Conservation (phyloP, 352 stramenopile genomes). For the Phytophthora brassicae region DNA sequence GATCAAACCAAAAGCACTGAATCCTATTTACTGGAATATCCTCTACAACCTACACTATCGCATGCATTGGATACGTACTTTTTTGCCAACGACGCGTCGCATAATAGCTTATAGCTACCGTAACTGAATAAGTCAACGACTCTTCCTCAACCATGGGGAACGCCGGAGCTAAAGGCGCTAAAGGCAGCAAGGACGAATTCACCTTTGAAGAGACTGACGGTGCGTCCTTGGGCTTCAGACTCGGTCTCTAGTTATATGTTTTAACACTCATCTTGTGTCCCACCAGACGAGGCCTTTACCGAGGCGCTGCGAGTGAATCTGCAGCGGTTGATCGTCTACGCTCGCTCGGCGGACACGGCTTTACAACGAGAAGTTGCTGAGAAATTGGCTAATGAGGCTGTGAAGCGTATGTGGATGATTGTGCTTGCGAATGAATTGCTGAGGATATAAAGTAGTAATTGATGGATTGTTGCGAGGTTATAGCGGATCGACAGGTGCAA, state of each 20-base stretch:
- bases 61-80: background rate
- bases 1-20: too few relatives aligned
- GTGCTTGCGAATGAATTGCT: too few relatives aligned
- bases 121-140: background rate
- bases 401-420: conserved; percentile 75
- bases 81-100: background rate
- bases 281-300: conserved; percentile 85
- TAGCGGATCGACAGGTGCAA: conserved; percentile 92
- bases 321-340: conserved; percentile 92
- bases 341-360: conserved; percentile 87
- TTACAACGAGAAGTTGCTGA: conserved; percentile 93
- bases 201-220: conserved; percentile 74
- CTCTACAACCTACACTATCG: background rate
- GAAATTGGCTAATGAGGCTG: conserved; percentile 94
- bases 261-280: background rate
- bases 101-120: background rate
- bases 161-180: conserved; percentile 45
- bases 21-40: too few relatives aligned
- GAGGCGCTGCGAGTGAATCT: conserved; percentile 89
- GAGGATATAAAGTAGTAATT: too few relatives aligned
- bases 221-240: conserved; percentile 18
- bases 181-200: conserved; percentile 81
- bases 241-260: background rate
- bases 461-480: conserved; percentile 8
- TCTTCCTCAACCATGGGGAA: conserved; percentile 49